Evolutionary conservation across 1,284 basidiomycete genomes (phyloP), one percentile per base, ranked within the genome.

Genomic region (Ustilago hordei): DNA sequence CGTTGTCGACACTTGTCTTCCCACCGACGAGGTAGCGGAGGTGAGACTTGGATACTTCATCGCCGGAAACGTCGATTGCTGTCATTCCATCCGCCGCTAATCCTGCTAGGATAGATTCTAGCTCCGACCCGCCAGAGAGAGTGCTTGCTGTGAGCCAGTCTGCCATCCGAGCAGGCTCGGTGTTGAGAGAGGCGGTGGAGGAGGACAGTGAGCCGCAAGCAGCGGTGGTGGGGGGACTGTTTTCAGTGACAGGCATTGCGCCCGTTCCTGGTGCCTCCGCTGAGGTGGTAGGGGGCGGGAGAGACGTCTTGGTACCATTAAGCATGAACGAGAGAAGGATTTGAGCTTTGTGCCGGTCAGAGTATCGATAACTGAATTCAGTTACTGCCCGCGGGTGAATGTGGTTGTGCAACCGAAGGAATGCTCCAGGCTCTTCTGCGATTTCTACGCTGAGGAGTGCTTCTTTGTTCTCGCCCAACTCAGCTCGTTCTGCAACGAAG

Each of bases 401-500:
- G 78, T 93, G 88, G 38, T 91, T 91, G 87, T 98, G 93, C 54
- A 99, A 89, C 15, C 91, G 90, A 74, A 98, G 88, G 87, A 98
- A 99, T 81, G 94, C 96, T 28, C 96, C 96, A 1, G 94, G 93
- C 75, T 88, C 88, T 85, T 99, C 97, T 28, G 96, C 95, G 61
- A 99, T 93, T 83, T 94, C 93, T 41, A 98, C 93, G 80, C 93
- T 93, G 75, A 99, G 89, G 60, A 99, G 89, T 0, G 93, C 96
- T 87, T 99, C 97, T 61, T 93, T 90, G 39, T 95, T 92, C 87
- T 99, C 97, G 79, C 97, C 97, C 38, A 99, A 89, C 86, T 98
- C 95, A 17, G 97, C 97, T 65, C 97, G 94, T 85, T 99, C 97
- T 15, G 97, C 93, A 31, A 99, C 96, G 84, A 99, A 99, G 8